Base-by-base conservation (phyloP, 2,329 filamentous ascomycete genomes). In the Penicillium olsonii region DNA sequence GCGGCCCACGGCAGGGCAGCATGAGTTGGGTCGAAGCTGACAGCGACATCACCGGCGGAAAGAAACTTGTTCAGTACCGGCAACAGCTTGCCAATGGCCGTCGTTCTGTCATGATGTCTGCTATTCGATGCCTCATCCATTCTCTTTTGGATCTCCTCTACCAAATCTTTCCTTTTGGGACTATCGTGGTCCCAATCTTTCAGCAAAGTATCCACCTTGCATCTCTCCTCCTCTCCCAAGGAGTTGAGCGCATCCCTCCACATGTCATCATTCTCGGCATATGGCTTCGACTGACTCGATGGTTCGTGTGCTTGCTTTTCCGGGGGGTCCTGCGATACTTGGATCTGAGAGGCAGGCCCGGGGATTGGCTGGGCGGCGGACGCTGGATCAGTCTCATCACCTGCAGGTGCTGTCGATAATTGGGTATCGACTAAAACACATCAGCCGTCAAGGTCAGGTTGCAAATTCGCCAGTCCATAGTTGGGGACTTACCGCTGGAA, bases 1-100 rank as follows among this genome's bases (percentile, higher is more conserved):
- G 37, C 37, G 17, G 37, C 20, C 37, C 37, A 39, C 26, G 37
- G 37, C 37, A 39, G 37, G 20, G 37, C 37, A 15, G 37, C 37
- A 39, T 39, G 37, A 17, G 11, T 15, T 17, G 37, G 37, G 20
- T 39, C 37, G 11, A 27, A 39, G 37, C 37, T 39, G 20, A 39
- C 37, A 39, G 37, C 37, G 20, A 39, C 37, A 27, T 39, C 37
- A 26, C 14, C 14, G 14, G 11, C 14, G 37, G 37, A n/a, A n/a
- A 31, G 11, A n/a, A 31, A n/a, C 3, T 39, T 39, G 37, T 15
- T 39, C 20, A 39, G 22, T 17, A 26, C 29, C 4, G 29, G n/a
- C 12, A 20, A n/a, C 11, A 31, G n/a, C n/a, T 31, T 31, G 29
- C 29, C 29, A n/a, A 31, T 31, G n/a, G 29, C 14, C n/a, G 29